Percentiles rank a stretch among this genome's conserved stretches.
phyloP scores from a whole-genome alignment of 495 filamentous ascomycete species.

The Penicillium bialowiezense region DNA sequence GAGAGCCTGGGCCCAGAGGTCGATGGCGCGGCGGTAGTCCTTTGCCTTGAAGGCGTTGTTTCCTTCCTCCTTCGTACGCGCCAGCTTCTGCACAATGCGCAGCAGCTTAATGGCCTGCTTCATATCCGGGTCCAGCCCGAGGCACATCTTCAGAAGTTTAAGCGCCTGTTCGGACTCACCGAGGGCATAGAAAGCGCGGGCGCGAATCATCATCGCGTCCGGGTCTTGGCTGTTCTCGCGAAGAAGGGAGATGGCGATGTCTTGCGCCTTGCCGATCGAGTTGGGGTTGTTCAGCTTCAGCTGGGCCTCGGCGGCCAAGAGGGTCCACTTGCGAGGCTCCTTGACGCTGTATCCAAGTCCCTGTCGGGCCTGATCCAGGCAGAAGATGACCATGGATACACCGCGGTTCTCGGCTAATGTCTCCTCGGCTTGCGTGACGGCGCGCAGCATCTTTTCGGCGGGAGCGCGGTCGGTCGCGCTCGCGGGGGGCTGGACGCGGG shows the following conservation, averaged over 20 bases:
- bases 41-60: conserved; percentile 86
- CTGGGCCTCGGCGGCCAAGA: conserved; percentile 92
- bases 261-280: conserved; percentile 85
- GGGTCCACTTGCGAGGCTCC: conserved; percentile 85
- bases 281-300: conserved; percentile 90
- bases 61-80: conserved; percentile 89
- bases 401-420: conserved; percentile 65
- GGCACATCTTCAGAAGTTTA: conserved; percentile 86
- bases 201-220: conserved; percentile 87
- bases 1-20: conserved; percentile 79
- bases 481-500: conserved; percentile 58
- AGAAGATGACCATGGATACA: conserved; percentile 89
- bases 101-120: conserved; percentile 80
- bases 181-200: conserved; percentile 80
- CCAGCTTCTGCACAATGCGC: conserved; percentile 83
- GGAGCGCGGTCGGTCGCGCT: conserved; percentile 77
- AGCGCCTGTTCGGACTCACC: conserved; percentile 94
- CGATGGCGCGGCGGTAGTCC: conserved; percentile 72
- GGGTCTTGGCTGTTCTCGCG: conserved; percentile 86
- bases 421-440: conserved; percentile 77
- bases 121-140: conserved; percentile 89
- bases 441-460: conserved; percentile 78
- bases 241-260: conserved; percentile 82
- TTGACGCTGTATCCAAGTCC: conserved; percentile 68
- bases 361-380: conserved; percentile 83